These are phyloP conservation scores for Trametes meyenii DNA, from an alignment of 768 basidiomycete genomes.

Conservation along the genomic window DNA sequence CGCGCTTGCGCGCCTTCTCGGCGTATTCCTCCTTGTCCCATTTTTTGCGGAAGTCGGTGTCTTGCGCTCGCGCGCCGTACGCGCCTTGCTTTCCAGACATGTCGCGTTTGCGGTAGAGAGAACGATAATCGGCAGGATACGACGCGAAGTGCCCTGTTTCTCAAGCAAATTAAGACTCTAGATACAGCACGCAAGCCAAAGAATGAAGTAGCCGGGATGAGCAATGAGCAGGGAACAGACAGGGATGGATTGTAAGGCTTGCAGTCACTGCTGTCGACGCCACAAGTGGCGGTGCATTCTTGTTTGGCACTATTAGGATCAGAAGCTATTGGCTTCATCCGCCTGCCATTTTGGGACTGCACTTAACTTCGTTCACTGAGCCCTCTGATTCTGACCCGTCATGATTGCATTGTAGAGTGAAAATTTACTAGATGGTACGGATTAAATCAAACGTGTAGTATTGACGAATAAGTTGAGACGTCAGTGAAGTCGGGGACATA, in stretches of 20 bases:
- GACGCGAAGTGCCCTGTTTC: too few relatives aligned
- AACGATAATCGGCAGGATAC: not conserved
- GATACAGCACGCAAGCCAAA: not conserved
- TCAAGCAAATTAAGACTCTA: not conserved
- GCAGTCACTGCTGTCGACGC: not conserved
- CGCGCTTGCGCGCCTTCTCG: conserved; percentile 80
- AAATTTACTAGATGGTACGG: too few relatives aligned
- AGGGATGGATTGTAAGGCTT: not conserved
- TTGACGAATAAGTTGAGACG: too few relatives aligned
- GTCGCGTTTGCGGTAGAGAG: not conserved
- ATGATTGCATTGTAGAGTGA: too few relatives aligned
- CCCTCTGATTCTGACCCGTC: too few relatives aligned
- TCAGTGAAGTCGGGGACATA: too few relatives aligned
- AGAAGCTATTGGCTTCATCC: conserved; percentile 19
- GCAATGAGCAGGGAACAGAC: not conserved
- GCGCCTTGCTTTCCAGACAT: conserved; percentile 34
- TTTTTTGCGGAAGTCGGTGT: conserved; percentile 83
- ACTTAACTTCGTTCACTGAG: not conserved
- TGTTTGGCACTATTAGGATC: conserved; percentile 15
- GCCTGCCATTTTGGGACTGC: not conserved
- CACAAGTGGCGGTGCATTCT: not conserved
- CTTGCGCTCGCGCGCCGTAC: conserved; percentile 44
- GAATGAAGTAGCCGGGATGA: too few relatives aligned
- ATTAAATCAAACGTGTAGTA: too few relatives aligned
- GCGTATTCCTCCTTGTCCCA: conserved; percentile 96